Percentiles rank a stretch among this genome's conserved stretches.
phyloP scores from a whole-genome alignment of 495 filamentous ascomycete species.

The Podospora didyma region DNA sequence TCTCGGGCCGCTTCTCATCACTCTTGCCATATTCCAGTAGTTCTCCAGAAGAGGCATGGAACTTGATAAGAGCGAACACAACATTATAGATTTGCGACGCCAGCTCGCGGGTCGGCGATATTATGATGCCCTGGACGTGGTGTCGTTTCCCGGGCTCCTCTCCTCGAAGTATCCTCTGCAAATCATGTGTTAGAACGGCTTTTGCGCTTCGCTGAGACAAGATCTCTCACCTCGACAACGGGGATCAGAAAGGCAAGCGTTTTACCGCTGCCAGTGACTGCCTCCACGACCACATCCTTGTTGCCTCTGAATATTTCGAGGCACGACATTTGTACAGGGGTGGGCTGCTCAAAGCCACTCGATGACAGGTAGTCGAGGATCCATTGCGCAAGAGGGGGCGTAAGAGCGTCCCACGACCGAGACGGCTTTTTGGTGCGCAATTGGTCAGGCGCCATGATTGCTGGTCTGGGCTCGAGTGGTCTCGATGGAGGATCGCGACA shows the following conservation, averaged over 20 bases:
- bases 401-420: conserved; percentile 73
- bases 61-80: conserved; percentile 69
- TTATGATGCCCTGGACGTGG: conserved; percentile 83
- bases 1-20: conserved; percentile 50
- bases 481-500: not conserved
- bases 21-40: conserved; percentile 44
- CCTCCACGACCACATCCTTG: conserved; percentile 97
- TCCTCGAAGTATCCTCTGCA: conserved; percentile 60
- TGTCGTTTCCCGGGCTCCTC: conserved; percentile 77
- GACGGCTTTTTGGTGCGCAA: conserved; percentile 37
- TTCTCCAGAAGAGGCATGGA: conserved; percentile 74
- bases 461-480: not conserved
- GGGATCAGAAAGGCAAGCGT: conserved; percentile 90
- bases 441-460: conserved; percentile 34
- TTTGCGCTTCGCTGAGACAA: no score
- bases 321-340: conserved; percentile 90
- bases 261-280: conserved; percentile 94
- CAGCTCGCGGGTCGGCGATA: conserved; percentile 90
- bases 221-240: conserved; percentile 57
- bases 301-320: conserved; percentile 89
- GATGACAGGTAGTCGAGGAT: conserved; percentile 75
- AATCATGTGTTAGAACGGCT: not conserved
- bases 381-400: conserved; percentile 75
- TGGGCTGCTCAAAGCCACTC: conserved; percentile 85
- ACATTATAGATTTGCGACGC: conserved; percentile 87